Percentiles rank a stretch among this genome's conserved stretches.
Evolutionary conservation across 768 basidiomycete genomes (phyloP).

Genomic region (Melanogaster broomeanus): DNA sequence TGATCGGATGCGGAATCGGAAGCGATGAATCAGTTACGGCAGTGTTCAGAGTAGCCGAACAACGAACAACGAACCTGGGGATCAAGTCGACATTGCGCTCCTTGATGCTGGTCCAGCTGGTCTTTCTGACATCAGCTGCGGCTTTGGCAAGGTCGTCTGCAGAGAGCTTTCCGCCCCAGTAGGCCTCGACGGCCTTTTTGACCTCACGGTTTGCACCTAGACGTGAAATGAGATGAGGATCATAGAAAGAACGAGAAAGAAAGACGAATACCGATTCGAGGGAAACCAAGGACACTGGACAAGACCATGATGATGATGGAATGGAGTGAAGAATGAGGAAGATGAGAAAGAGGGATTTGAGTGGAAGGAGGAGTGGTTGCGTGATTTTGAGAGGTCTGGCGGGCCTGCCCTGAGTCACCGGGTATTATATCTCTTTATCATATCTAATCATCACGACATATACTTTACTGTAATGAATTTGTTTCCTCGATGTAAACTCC

Average conservation of each 20-base stretch:
- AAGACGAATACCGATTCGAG: constrained; percentile 65
- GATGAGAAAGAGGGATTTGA: constrained; percentile 15
- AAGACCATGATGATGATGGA: constrained; percentile 62
- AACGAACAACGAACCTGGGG: constrained; percentile 67
- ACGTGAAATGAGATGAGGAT: not conserved
- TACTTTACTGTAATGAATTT: no score
- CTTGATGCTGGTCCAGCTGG: constrained; percentile 87
- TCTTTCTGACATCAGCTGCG: constrained; percentile 85
- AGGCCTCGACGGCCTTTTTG: constrained; percentile 97
- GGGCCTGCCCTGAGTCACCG: constrained; percentile 36
- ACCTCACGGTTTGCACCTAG: constrained; percentile 91
- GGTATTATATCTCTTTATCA: constrained; percentile 13
- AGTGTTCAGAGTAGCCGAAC: constrained; percentile 5
- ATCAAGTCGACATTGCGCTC: constrained; percentile 83
- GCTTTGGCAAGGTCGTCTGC: constrained; percentile 86
- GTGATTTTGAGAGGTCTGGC: constrained; percentile 30
- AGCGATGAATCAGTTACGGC: no score
- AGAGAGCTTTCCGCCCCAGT: constrained; percentile 93
- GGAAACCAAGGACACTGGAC: constrained; percentile 90
- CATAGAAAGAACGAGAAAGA: not conserved
- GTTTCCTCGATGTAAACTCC: not conserved
- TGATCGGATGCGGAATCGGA: constrained; percentile 38
- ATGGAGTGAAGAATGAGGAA: constrained; percentile 12
- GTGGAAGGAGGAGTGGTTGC: not conserved
- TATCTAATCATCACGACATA: constrained; percentile 23